These are phyloP conservation scores for Stellera chamaejasme DNA, from an alignment of 345 rosid genomes.

Conservation along the genomic window DNA sequence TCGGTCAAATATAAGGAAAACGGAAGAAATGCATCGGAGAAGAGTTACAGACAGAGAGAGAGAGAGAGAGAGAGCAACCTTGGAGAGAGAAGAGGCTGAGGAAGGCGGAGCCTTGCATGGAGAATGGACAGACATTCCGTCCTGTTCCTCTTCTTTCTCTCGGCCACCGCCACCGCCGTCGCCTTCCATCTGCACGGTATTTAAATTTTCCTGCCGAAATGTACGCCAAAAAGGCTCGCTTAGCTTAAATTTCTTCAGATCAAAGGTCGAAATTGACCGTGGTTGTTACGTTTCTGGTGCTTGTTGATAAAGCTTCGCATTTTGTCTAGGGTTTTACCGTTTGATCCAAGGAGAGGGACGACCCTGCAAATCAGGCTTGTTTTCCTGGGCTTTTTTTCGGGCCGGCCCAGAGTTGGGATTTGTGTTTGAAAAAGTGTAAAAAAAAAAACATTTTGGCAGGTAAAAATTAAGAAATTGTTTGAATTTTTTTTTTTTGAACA, in stretches of 20 bases:
- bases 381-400: background rate
- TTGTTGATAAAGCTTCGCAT: background rate
- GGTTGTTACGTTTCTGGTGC: too few relatives aligned
- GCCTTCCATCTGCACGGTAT: slow-evolving; percentile 19
- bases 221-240: background rate
- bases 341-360: slow-evolving; percentile 4
- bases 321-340: slow-evolving; percentile 3
- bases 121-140: slow-evolving; percentile 91
- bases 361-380: background rate
- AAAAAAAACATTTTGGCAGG: too few relatives aligned
- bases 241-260: background rate
- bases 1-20: background rate
- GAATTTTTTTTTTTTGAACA: too few relatives aligned
- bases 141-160: slow-evolving; percentile 68
- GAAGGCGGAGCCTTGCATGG: slow-evolving; percentile 95
- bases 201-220: background rate
- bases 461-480: too few relatives aligned
- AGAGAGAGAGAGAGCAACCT: slow-evolving; percentile 34
- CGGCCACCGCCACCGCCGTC: slow-evolving; percentile 26
- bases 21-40: background rate
- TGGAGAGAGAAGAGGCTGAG: slow-evolving; percentile 87
- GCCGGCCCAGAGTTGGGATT: background rate
- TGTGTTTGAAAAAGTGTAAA: too few relatives aligned
- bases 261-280: background rate
- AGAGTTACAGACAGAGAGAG: background rate